Evolutionary conservation across 495 filamentous ascomycete genomes (phyloP).

Genomic region (Durotheca rogersii): DNA sequence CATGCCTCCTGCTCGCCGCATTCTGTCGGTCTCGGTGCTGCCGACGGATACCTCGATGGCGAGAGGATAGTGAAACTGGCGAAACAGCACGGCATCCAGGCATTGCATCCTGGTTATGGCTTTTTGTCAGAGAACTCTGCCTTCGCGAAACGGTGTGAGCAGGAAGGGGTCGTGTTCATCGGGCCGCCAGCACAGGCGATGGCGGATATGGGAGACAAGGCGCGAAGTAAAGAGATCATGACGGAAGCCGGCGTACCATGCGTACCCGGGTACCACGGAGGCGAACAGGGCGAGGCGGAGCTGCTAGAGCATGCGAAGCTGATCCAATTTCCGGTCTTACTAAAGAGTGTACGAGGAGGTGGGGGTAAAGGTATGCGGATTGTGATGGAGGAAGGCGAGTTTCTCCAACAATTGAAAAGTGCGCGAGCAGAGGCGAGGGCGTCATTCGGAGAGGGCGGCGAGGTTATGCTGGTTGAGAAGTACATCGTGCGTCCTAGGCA

Average conservation of each 20-base stretch:
- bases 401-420: conserved; percentile 76
- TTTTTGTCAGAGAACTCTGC: conserved; percentile 93
- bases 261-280: conserved; percentile 92
- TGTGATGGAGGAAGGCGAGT: conserved; percentile 69
- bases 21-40: conserved; percentile 76
- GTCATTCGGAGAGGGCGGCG: conserved; percentile 81
- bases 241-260: conserved; percentile 87
- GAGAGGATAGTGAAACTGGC: conserved; percentile 88
- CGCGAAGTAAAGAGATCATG: conserved; percentile 91
- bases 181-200: conserved; percentile 91
- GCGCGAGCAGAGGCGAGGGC: conserved; percentile 88
- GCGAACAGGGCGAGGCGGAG: conserved; percentile 72
- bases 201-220: conserved; percentile 97
- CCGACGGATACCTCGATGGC: conserved; percentile 86
- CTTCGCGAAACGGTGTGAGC: conserved; percentile 85
- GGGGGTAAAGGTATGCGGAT: conserved; percentile 99
- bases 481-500: conserved; percentile 94
- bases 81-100: conserved; percentile 78
- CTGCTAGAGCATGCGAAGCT: conserved; percentile 72
- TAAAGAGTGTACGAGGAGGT: conserved; percentile 96
- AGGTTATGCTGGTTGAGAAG: conserved; percentile 95
- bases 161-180: conserved; percentile 92
- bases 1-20: conserved; percentile 84
- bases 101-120: conserved; percentile 94
- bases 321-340: conserved; percentile 87